Percentiles rank a stretch among this genome's conserved stretches.
Conservation (phyloP, 129 eudicot genomes). For the Flaveria robusta region DNA sequence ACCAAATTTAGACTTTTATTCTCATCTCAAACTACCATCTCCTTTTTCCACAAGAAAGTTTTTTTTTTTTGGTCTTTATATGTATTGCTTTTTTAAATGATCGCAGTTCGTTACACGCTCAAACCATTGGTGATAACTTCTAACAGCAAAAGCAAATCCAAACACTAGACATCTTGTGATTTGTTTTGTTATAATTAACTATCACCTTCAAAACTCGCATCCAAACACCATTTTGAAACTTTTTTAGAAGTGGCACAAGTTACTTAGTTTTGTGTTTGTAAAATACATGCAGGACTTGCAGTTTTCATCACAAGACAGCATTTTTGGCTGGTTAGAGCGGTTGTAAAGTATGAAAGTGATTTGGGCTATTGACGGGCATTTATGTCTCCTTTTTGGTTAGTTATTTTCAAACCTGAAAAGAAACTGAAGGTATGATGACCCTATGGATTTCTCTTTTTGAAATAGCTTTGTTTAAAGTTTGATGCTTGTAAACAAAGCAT, state of each 20-base stretch:
- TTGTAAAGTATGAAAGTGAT: conserved; percentile 28
- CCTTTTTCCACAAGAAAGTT: not conserved
- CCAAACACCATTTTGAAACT: not conserved
- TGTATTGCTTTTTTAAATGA: not conserved
- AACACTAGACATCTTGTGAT: not conserved
- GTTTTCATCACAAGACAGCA: conserved; percentile 78
- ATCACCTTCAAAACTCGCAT: not conserved
- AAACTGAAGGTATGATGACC: conserved; percentile 10
- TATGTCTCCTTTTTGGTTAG: conserved; percentile 12
- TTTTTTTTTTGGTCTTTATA: not conserved
- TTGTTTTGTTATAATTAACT: not conserved
- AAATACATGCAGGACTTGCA: conserved; percentile 55
- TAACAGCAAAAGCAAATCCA: not conserved
- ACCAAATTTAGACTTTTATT: not conserved
- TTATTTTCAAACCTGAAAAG: conserved; percentile 25
- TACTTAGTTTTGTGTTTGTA: not conserved
- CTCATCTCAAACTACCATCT: not conserved
- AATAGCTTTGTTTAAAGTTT: not conserved
- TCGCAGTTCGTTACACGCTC: not conserved
- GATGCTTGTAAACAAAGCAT: conserved; percentile 11
- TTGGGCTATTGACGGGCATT: not conserved
- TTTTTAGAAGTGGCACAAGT: not conserved
- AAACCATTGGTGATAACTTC: not conserved
- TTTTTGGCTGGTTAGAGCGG: conserved; percentile 54
- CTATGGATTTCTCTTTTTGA: conserved; percentile 12